phyloP scores from a whole-genome alignment of 2,329 filamentous ascomycete species.

The Epichloe coenophiala region DNA sequence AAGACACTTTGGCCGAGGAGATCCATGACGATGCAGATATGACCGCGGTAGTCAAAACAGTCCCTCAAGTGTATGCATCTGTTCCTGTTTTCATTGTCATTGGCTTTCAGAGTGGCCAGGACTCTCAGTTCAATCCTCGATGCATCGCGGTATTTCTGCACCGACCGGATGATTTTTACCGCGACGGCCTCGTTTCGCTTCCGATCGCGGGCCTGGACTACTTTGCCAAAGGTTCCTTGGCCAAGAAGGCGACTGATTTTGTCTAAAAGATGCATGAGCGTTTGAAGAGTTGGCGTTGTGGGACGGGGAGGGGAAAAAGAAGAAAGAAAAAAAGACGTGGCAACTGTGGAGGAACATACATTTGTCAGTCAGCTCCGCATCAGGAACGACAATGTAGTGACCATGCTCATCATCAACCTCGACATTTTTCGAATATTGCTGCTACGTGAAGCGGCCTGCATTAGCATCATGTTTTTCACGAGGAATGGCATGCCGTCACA shows the following conservation, averaged over 20 bases:
- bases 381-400: conserved; percentile 86
- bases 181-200: conserved; percentile 67
- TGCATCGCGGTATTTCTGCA: conserved; percentile 95
- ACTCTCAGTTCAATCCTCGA: conserved; percentile 90
- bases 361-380: conserved; percentile 73
- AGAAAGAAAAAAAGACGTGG: background rate
- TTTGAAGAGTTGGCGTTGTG: background rate
- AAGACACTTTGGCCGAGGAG: conserved; percentile 90
- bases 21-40: conserved; percentile 78
- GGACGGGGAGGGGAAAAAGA: background rate
- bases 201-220: conserved; percentile 81
- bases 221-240: conserved; percentile 96
- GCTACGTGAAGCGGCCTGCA: conserved; percentile 8
- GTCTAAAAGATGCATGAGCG: conserved; percentile 37
- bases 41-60: conserved; percentile 92
- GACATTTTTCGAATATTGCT: conserved; percentile 38
- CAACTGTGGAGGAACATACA: conserved; percentile 47
- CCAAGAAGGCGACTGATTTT: conserved; percentile 80
- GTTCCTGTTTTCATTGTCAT: conserved; percentile 85
- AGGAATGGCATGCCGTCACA: background rate
- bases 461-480: background rate
- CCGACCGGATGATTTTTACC: conserved; percentile 95
- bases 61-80: conserved; percentile 93
- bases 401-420: conserved; percentile 95
- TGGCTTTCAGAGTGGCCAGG: conserved; percentile 78